Base-by-base conservation (phyloP, 768 basidiomycete genomes). In the Hypholoma sublateritium region DNA sequence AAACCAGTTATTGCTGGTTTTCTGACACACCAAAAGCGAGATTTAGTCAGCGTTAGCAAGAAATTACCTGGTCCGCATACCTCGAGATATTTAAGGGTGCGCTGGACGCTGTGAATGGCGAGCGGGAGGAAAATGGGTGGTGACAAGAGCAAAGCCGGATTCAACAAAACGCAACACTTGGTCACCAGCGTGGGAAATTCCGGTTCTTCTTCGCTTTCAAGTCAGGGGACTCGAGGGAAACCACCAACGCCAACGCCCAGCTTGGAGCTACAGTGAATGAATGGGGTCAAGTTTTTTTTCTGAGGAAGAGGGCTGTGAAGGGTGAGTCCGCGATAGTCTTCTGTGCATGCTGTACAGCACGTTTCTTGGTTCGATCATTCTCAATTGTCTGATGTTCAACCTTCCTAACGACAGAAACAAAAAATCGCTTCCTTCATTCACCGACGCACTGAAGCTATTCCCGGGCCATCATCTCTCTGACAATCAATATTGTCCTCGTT, bases 91-190 rank as follows among this genome's bases (percentile, higher is more conserved):
- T 32, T 25, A 25, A 17, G 17, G 43, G 47, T 25, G 39, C 3
- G 37, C 14, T 22, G 36, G 50, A n/a, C 54, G 53, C 24, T 21
- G 43, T 42, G 46, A 50, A 39, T 50, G 56, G 48, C 50, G 50
- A 50, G 55, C 49, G 47, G 34, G 44, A 32, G 53, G 28, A 44
- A 21, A 45, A 36, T 19, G 53, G 53, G 21, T 35, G 53, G 53
- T 46, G 53, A 34, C 53, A 53, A 53, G 60, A 39, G 36, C 21
- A 32, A 36, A 53, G 43, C 21, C 35, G 50, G 57, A 43, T 65
- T 63, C 64, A 60, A 66, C 60, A 62, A 61, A 56, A 59, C 55
- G 55, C 50, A 59, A 58, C 51, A 41, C 37, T 51, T 37, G 42
- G 43, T 35, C 43, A 41, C 42, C 41, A 43, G 17, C 62, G 63